These are phyloP conservation scores for Mucor velutinosus DNA, from an alignment of 371 early-diverging fungal species.

Conservation along the genomic window DNA sequence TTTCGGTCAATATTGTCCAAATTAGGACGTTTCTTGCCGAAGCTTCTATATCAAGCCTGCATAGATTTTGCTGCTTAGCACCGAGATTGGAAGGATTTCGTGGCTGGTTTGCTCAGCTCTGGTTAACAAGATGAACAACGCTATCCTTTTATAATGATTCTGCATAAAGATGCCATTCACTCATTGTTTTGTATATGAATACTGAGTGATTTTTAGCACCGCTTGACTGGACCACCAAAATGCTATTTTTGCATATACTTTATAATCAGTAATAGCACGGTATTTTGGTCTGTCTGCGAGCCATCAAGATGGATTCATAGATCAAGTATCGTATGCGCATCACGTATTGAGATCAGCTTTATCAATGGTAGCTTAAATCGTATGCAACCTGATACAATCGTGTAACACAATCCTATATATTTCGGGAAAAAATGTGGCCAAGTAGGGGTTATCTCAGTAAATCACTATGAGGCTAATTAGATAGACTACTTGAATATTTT, in stretches of 20 bases:
- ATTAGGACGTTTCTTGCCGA: slow-evolving; percentile 9
- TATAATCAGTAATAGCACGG: not conserved
- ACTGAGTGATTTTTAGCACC: too few species aligned
- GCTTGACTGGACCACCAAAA: too few species aligned
- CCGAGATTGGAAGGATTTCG: not conserved
- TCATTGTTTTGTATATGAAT: not conserved
- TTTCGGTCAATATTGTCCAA: slow-evolving; percentile 15
- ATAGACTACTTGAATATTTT: not conserved
- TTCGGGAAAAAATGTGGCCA: not conserved
- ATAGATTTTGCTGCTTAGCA: not conserved
- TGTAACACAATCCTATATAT: not conserved
- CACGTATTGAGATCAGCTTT: not conserved
- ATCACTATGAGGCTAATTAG: too few species aligned
- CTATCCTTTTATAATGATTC: not conserved
- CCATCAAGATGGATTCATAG: not conserved
- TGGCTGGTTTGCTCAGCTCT: not conserved
- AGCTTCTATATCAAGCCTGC: not conserved
- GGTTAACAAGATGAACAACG: not conserved
- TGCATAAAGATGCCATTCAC: not conserved
- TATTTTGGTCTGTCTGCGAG: too few species aligned
- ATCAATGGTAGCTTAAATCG: not conserved
- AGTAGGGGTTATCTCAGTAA: not conserved
- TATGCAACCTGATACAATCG: not conserved
- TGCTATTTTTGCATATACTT: too few species aligned
- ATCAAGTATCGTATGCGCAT: not conserved